Evolutionary conservation across 495 filamentous ascomycete species (phyloP).

Genomic region (Aspergillus sclerotiicarbonarius): DNA sequence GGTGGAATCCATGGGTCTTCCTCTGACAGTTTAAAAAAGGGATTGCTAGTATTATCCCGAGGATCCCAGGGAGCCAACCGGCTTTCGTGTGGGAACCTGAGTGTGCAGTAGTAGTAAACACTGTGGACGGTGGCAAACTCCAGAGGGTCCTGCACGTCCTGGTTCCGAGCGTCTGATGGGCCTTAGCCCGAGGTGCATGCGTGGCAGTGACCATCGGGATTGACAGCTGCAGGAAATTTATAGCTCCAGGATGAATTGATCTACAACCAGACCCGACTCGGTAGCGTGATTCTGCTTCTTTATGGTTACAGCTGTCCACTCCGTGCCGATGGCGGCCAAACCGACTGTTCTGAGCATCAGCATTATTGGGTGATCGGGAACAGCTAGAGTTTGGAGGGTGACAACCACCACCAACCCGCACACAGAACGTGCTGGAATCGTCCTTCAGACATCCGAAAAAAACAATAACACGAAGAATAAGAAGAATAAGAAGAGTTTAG

Average conservation of each 20-base stretch:
- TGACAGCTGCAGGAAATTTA: slow-evolving; percentile 4
- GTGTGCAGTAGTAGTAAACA: background rate
- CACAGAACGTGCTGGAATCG: background rate
- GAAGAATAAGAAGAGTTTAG: background rate
- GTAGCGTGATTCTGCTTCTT: background rate
- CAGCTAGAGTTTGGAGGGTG: no score
- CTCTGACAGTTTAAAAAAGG: slow-evolving; percentile 4
- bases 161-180: background rate
- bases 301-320: background rate
- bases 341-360: no score
- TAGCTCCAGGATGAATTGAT: background rate
- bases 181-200: slow-evolving; percentile 2
- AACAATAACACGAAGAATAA: background rate
- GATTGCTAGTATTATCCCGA: background rate
- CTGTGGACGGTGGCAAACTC: background rate
- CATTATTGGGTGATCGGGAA: no score
- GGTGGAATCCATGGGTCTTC: slow-evolving; percentile 1
- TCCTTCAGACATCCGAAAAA: background rate
- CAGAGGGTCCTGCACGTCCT: background rate
- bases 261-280: background rate
- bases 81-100: background rate
- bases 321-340: no score
- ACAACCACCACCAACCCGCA: no score
- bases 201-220: slow-evolving; percentile 4
- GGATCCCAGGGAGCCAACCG: background rate